Conservation (phyloP, 306 rosid species). For the Coriaria nepalensis region DNA sequence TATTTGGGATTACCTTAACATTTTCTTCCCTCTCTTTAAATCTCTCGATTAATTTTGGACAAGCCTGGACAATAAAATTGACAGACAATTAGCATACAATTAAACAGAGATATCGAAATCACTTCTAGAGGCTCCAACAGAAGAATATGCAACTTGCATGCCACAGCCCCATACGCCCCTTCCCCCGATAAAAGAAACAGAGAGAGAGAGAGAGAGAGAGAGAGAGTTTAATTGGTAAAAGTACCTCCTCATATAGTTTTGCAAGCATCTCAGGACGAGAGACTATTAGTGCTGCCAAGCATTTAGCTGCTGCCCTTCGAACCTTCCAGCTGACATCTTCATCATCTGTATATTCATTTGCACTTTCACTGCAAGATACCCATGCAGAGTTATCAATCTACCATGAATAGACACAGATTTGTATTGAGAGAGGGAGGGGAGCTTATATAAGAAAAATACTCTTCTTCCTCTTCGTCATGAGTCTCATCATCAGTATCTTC, state of each 20-base stretch:
- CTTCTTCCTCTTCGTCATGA: conserved; percentile 93
- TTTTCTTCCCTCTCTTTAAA: conserved; percentile 98
- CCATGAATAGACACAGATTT: conserved; percentile 2
- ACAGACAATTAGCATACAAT: not conserved
- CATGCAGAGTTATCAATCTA: conserved; percentile 11
- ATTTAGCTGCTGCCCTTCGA: conserved; percentile 96
- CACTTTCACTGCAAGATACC: conserved; percentile 74
- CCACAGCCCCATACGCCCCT: no score
- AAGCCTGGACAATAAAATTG: conserved; percentile 45
- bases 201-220: not conserved
- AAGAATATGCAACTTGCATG: no score
- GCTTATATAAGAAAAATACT: conserved; percentile 31
- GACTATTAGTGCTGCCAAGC: conserved; percentile 89
- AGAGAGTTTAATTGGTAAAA: conserved; percentile 6
- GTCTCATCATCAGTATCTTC: conserved; percentile 92
- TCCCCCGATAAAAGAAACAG: no score
- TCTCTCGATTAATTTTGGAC: conserved; percentile 94
- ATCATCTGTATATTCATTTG: conserved; percentile 94
- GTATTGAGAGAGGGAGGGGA: no score
- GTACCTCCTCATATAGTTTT: conserved; percentile 84
- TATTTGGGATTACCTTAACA: conserved; percentile 58
- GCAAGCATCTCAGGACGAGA: conserved; percentile 97
- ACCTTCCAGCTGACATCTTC: conserved; percentile 99
- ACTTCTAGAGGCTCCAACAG: not conserved
- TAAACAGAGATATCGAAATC: not conserved